A percentile compares a stretch with the other conserved stretches of the same genome.
Conservation (phyloP, 495 filamentous ascomycete species). For the Lophiostoma macrostomum region DNA sequence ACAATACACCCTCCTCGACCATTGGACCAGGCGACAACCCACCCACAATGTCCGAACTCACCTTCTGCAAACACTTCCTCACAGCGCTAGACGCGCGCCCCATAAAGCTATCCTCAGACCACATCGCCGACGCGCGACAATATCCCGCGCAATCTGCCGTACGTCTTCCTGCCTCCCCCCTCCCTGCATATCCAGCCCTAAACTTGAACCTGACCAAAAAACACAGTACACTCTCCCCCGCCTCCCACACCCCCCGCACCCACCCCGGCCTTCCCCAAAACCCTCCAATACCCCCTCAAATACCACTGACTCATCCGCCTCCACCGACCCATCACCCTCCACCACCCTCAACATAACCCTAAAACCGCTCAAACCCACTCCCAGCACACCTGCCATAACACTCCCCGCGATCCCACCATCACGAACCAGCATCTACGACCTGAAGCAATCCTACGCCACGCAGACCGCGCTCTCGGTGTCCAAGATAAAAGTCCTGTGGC, state of each 20-base stretch:
- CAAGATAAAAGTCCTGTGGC: conserved; percentile 78
- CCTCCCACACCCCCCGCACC: conserved; percentile 24
- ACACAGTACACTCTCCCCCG: conserved; percentile 51
- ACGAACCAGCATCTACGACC: conserved; percentile 67
- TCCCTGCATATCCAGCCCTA: conserved; percentile 2
- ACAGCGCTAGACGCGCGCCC: conserved; percentile 71
- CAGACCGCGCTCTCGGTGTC: conserved; percentile 51
- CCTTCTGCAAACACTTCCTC: conserved; percentile 82
- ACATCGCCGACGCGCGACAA: conserved; percentile 77
- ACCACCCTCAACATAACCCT: conserved; percentile 54
- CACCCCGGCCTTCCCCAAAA: conserved; percentile 35
- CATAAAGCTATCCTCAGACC: conserved; percentile 72
- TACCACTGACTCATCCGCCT: conserved; percentile 46
- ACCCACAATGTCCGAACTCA: conserved; percentile 69
- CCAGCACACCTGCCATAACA: conserved; percentile 59
- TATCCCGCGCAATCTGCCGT: conserved; percentile 70
- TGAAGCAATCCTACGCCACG: conserved; percentile 61
- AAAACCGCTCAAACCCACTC: conserved; percentile 66
- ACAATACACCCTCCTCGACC: background rate
- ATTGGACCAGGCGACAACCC: no score
- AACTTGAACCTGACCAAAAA: background rate
- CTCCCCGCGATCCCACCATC: conserved; percentile 55
- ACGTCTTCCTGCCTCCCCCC: conserved; percentile 40
- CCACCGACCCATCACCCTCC: conserved; percentile 46
- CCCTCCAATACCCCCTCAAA: conserved; percentile 49